Evolutionary conservation across 352 stramenopile species (phyloP), one percentile per base, ranked within the genome.

Genomic region (Globisporangium viniferum): DNA sequence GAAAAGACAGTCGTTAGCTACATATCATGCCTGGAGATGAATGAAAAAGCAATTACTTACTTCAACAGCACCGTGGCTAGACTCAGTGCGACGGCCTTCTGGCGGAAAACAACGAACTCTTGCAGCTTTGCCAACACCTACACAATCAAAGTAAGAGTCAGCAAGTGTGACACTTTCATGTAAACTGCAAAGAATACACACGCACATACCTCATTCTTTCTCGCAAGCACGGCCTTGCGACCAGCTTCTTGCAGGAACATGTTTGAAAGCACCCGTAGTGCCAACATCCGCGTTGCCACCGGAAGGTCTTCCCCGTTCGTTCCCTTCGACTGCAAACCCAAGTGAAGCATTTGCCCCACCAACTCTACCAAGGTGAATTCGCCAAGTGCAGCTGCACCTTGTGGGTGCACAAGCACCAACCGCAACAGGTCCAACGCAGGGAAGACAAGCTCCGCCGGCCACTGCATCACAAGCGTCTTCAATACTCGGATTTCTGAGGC

Each of bases 341-440:
- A 77, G 4, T 61, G 64, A 20, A 94, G 49, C 18, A 80, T 69
- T 54, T 77, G 69, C 0, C 65, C 73, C 8, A 78, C 72, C 12
- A 93, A 22, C 8, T 68, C 62, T 24, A 80, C 67, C 10, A 90
- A 61, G 1, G 71, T 66, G 35, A 70, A 60, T 44, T 76, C 65
- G 33, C 81, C 73, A 5, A 94, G 44, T 29, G 79, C 67, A 9
- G 24, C 58, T 3, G 81, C 73, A 0, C 87, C 93, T 69, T 97
- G 85, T 0, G 95, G 94, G 70, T 99, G 96, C 6, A 96, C 74
- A 2, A 97, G 64, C 36, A 94, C 80, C 18, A 98, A 77, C 8
- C 96, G 88, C 35, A 96, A 82, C 68, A 99, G 71, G 78, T 99
- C 96, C 29, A 99, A 76, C 4, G 83, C 89, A 12, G 95, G 93